phyloP scores from a whole-genome alignment of 1,284 basidiomycete genomes.

The Irpex sp. region DNA sequence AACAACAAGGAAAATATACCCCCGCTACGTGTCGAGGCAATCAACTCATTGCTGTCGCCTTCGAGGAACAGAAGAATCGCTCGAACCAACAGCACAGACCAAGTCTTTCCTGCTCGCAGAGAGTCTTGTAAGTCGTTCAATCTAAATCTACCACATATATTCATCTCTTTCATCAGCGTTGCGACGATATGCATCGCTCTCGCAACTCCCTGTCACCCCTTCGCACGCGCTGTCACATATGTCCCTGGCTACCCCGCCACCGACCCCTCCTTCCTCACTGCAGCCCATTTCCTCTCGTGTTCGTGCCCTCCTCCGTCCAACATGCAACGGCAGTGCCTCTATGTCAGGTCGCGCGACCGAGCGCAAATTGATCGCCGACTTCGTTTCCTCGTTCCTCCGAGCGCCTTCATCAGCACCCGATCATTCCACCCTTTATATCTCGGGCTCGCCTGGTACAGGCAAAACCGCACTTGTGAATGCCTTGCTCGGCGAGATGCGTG shows the following conservation, averaged over 20 bases:
- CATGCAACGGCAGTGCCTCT: conserved; percentile 45
- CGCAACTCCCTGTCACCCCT: conserved; percentile 26
- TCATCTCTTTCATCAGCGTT: conserved; percentile 24
- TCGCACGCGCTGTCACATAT: conserved; percentile 36
- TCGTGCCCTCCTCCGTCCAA: conserved; percentile 63
- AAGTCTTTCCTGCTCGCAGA: conserved; percentile 34
- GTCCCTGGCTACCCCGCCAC: conserved; percentile 51
- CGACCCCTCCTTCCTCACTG: conserved; percentile 48
- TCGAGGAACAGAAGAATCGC: conserved; percentile 35
- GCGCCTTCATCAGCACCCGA: conserved; percentile 24
- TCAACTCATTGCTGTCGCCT: conserved; percentile 24
- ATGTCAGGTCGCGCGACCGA: conserved; percentile 65
- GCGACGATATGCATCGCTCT: conserved; percentile 44
- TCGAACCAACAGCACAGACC: conserved; percentile 44
- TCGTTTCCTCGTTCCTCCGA: conserved; percentile 47
- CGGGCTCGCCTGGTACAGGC: conserved; percentile 75
- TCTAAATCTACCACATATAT: conserved; percentile 8
- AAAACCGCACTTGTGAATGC: conserved; percentile 77
- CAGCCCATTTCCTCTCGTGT: conserved; percentile 59
- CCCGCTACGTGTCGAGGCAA: conserved; percentile 39
- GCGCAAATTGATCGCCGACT: conserved; percentile 48
- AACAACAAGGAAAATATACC: conserved; percentile 74
- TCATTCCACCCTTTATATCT: conserved; percentile 60
- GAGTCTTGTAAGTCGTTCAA: conserved; percentile 16
- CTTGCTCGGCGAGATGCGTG: conserved; percentile 37